Evolutionary conservation across 2,329 filamentous ascomycete species (phyloP).

Genomic region (Coniella lustricola): DNA sequence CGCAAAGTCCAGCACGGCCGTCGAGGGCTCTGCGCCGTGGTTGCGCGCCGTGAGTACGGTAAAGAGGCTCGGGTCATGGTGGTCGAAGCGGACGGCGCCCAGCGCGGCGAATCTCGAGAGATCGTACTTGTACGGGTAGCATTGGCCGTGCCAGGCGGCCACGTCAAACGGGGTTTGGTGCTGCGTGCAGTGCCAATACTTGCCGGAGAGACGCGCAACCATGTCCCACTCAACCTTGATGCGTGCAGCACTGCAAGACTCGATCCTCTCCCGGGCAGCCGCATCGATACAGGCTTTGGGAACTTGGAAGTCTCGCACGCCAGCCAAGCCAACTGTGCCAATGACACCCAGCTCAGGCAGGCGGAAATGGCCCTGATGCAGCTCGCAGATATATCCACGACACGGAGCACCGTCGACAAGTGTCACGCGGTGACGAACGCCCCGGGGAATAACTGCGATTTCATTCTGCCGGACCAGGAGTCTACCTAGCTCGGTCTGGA

Average conservation of each 20-base stretch:
- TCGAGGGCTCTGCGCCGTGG: constrained; percentile 36
- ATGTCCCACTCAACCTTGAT: constrained; percentile 31
- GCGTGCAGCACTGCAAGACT: constrained; percentile 5
- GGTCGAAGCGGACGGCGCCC: constrained; percentile 55
- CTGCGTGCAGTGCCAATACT: constrained; percentile 51
- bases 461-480: constrained; percentile 56
- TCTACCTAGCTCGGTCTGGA: constrained; percentile 56
- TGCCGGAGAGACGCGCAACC: constrained; percentile 49
- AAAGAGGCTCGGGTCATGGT: constrained; percentile 60
- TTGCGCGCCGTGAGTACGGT: constrained; percentile 48
- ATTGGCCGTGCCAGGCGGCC: constrained; percentile 61
- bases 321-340: constrained; percentile 51
- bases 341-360: constrained; percentile 53
- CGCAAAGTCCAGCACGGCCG: constrained; percentile 51
- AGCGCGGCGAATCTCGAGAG: constrained; percentile 57
- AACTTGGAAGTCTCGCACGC: constrained; percentile 54
- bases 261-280: constrained; percentile 22
- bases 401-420: constrained; percentile 42
- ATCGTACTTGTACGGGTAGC: constrained; percentile 61
- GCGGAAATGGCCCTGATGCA: constrained; percentile 51
- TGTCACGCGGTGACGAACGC: constrained; percentile 36
- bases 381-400: constrained; percentile 54
- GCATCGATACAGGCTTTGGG: constrained; percentile 51
- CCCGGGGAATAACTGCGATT: constrained; percentile 56
- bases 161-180: constrained; percentile 59